Evolutionary conservation across 192 early-diverging fungal species (phyloP).

Genomic region (Coemansia nantahalensis): DNA sequence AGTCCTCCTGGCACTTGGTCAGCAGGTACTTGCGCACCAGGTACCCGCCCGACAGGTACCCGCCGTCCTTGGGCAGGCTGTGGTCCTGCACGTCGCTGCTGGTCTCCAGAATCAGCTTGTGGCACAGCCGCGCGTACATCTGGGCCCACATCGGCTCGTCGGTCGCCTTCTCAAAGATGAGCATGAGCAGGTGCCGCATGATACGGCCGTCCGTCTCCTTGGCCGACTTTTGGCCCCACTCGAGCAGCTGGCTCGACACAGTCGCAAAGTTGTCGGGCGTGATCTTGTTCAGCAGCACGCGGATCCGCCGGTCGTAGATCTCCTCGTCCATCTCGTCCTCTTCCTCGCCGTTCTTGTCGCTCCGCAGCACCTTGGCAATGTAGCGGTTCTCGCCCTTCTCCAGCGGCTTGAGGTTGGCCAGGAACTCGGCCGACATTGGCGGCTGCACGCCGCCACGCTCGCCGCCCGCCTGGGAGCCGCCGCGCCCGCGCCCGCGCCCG

Average conservation of each 20-base stretch:
- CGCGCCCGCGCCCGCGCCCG: constrained; percentile 60
- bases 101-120: constrained; percentile 69
- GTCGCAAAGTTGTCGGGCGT: constrained; percentile 92
- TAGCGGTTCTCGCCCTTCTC: constrained; percentile 83
- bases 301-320: constrained; percentile 73
- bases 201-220: constrained; percentile 68
- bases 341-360: constrained; percentile 34
- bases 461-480: constrained; percentile 45
- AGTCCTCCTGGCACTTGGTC: constrained; percentile 94
- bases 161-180: constrained; percentile 93
- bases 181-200: constrained; percentile 76
- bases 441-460: constrained; percentile 15
- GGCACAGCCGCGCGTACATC: constrained; percentile 89
- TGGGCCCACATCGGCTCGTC: constrained; percentile 89
- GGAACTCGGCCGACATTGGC: constrained; percentile 22
- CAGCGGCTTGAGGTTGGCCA: constrained; percentile 72
- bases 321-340: constrained; percentile 60
- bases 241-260: constrained; percentile 80
- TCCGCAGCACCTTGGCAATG: constrained; percentile 43
- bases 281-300: constrained; percentile 93
- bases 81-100: constrained; percentile 60
- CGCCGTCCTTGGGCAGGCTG: constrained; percentile 59
- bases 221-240: constrained; percentile 68
- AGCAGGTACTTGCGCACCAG: constrained; percentile 91
- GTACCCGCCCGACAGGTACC: constrained; percentile 55